Evolutionary conservation across 169 alveolate species (phyloP).

Genomic region (Condylostoma magnum): DNA sequence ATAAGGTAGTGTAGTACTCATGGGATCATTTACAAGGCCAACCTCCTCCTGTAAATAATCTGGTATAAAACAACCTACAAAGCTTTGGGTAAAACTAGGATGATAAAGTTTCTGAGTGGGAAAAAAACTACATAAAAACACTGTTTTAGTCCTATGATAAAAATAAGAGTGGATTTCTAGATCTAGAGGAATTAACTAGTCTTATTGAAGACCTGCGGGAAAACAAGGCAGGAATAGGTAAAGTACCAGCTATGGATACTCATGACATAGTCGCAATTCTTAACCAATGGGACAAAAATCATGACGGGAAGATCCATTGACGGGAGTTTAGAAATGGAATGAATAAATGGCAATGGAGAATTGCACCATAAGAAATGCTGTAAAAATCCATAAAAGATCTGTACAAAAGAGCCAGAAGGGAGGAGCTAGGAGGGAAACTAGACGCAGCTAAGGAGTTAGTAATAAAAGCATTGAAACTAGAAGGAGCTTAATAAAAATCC

Average conservation of each 20-base stretch:
- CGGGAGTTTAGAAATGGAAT: conserved; percentile 54
- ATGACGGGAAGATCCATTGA: conserved; percentile 48
- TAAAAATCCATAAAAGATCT: conserved; percentile 45
- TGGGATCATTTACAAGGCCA: conserved; percentile 32
- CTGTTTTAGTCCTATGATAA: conserved; percentile 70
- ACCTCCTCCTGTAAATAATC: neutral
- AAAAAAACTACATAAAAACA: conserved; percentile 64
- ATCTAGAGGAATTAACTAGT: conserved; percentile 41
- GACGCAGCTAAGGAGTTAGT: conserved; percentile 50
- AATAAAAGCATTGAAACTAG: conserved; percentile 39
- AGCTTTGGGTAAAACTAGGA: conserved; percentile 2
- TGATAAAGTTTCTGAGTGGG: conserved; percentile 74
- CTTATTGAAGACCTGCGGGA: conserved; percentile 39
- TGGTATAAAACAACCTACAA: conserved; percentile 17
- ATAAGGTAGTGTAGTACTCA: neutral
- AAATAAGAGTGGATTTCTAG: conserved; percentile 56
- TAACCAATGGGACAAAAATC: conserved; percentile 29
- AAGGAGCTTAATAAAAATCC: conserved; percentile 27
- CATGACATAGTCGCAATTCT: conserved; percentile 33
- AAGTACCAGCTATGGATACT: conserved; percentile 52
- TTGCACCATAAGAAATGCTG: conserved; percentile 36
- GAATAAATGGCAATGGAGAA: conserved; percentile 49
- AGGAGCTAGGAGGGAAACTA: conserved; percentile 59
- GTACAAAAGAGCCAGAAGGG: conserved; percentile 48
- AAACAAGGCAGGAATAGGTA: conserved; percentile 67